phyloP scores from a whole-genome alignment of 345 rosid species.

The Fremontodendron californicum region DNA sequence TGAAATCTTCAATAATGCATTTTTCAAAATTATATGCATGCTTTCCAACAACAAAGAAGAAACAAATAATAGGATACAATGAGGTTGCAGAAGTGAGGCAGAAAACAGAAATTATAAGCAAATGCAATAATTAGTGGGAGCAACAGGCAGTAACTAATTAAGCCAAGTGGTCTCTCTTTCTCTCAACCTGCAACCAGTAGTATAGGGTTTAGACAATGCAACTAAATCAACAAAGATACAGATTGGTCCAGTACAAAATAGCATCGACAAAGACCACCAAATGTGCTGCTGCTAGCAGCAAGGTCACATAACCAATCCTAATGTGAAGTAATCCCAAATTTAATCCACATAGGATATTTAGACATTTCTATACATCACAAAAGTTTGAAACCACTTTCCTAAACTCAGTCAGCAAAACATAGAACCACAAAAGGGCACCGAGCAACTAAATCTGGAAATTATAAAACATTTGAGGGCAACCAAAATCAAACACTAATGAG shows the following conservation, averaged over 20 bases:
- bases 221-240: background rate
- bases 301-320: background rate
- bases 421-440: background rate
- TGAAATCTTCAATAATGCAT: background rate
- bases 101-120: background rate
- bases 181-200: background rate
- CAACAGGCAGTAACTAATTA: background rate
- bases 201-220: background rate
- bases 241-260: background rate
- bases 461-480: background rate
- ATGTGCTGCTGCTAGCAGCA: background rate
- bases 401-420: background rate
- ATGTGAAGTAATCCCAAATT: background rate
- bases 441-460: background rate
- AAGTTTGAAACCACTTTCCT: background rate
- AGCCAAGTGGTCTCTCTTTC: background rate
- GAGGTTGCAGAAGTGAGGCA: background rate
- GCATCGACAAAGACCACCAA: background rate
- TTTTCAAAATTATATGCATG: background rate
- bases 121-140: background rate
- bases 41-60: background rate
- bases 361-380: background rate
- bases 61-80: background rate
- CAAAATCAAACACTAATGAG: background rate
- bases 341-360: background rate